Evolutionary conservation across 1,139 yeast species (phyloP).

Genomic region (Tardiomyces depauwii): DNA sequence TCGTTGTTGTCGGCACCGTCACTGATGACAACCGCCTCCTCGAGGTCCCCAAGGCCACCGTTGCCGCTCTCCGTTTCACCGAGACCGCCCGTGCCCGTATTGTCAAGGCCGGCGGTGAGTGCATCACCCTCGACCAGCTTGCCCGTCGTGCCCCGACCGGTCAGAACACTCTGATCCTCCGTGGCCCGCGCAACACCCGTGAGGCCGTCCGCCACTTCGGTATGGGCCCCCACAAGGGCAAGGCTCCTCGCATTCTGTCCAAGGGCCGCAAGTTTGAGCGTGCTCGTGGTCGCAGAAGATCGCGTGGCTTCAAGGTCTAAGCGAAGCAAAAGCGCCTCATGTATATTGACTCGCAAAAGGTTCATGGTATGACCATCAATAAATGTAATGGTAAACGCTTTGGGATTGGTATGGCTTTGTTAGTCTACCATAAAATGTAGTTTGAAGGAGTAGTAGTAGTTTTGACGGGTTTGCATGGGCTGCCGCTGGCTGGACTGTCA

Average conservation of each 20-base stretch:
- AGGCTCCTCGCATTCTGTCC: constrained; percentile 97
- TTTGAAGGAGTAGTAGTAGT: too few relatives aligned
- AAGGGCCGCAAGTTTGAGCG: constrained; percentile 99
- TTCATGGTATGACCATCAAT: neutral
- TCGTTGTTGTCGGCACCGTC: constrained; percentile 98
- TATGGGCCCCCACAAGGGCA: constrained; percentile 98
- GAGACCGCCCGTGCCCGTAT: constrained; percentile 98
- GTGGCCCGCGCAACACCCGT: constrained; percentile 99
- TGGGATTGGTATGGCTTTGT: too few relatives aligned
- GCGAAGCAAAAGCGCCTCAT: constrained; percentile 1
- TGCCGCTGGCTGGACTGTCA: too few relatives aligned
- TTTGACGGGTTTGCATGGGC: too few relatives aligned
- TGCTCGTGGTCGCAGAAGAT: constrained; percentile 99
- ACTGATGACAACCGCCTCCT: constrained; percentile 95
- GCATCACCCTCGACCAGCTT: constrained; percentile 97
- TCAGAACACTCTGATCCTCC: constrained; percentile 92
- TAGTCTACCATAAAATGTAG: too few relatives aligned
- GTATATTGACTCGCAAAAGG: neutral
- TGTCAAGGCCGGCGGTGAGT: constrained; percentile 98
- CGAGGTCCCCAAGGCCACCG: constrained; percentile 91
- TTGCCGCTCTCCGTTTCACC: constrained; percentile 99
- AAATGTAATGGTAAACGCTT: neutral
- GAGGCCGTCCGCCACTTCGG: constrained; percentile 99
- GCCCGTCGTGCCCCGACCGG: constrained; percentile 99
- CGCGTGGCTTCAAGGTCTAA: constrained; percentile 99